Evolutionary conservation across 306 rosid genomes (phyloP).

Genomic region (Corylus avellana): DNA sequence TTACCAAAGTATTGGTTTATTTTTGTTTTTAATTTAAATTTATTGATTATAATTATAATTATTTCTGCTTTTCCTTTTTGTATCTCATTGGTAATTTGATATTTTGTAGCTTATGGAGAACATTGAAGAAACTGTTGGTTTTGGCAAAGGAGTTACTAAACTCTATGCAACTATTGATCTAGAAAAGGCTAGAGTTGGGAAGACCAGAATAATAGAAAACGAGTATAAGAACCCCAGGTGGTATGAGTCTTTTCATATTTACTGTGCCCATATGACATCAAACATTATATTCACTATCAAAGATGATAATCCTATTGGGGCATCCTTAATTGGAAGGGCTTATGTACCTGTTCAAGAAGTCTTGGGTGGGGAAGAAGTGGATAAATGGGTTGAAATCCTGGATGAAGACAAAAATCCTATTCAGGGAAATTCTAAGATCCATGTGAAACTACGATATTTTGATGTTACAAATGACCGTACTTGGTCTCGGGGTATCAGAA

Average conservation of each 20-base stretch:
- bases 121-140: slow-evolving; percentile 62
- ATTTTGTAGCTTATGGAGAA: slow-evolving; percentile 47
- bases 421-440: slow-evolving; percentile 56
- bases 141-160: slow-evolving; percentile 64
- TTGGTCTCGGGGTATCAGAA: slow-evolving; percentile 59
- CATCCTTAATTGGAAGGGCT: slow-evolving; percentile 75
- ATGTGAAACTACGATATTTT: slow-evolving; percentile 65
- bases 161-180: slow-evolving; percentile 72
- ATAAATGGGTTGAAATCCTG: slow-evolving; percentile 63
- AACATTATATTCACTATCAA: slow-evolving; percentile 65
- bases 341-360: slow-evolving; percentile 63
- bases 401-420: slow-evolving; percentile 55
- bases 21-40: background rate
- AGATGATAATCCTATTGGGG: slow-evolving; percentile 76
- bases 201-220: slow-evolving; percentile 63
- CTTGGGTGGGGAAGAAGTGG: slow-evolving; percentile 58
- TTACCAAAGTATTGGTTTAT: background rate
- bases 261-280: slow-evolving; percentile 67
- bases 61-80: background rate
- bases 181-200: slow-evolving; percentile 82
- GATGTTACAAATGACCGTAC: slow-evolving; percentile 54
- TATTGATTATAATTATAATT: background rate
- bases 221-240: slow-evolving; percentile 62
- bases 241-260: slow-evolving; percentile 73
- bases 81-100: slow-evolving; percentile 9